Evolutionary conservation across 495 filamentous ascomycete species (phyloP).

Genomic region (Tuber melanosporum): DNA sequence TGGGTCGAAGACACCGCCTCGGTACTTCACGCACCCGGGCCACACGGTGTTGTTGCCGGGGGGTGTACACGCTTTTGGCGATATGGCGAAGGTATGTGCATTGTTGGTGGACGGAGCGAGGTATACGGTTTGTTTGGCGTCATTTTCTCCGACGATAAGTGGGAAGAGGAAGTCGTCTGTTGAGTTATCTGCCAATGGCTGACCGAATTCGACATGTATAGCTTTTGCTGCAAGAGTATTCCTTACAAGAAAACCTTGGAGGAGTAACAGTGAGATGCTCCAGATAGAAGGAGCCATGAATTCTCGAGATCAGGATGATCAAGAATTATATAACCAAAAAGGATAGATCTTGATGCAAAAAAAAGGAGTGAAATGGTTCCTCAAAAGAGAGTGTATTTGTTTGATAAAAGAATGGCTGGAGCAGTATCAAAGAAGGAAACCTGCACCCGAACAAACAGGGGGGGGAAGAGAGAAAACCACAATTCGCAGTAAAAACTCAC

Average conservation of each 20-base stretch:
- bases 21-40: conserved; percentile 23
- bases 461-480: conserved; percentile 2
- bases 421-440: conserved; percentile 18
- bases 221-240: neutral
- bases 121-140: conserved; percentile 20
- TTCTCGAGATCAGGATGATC: neutral
- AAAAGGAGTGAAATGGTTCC: conserved; percentile 1
- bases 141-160: conserved; percentile 15
- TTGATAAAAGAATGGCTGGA: conserved; percentile 23
- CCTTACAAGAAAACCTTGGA: neutral
- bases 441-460: neutral
- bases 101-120: conserved; percentile 30
- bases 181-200: conserved; percentile 20
- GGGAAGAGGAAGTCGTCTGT: conserved; percentile 33
- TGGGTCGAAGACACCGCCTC: conserved; percentile 27
- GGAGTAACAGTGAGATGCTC: neutral
- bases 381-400: neutral
- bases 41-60: conserved; percentile 6
- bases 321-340: neutral
- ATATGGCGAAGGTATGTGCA: conserved; percentile 28
- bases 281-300: neutral
- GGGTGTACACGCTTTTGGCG: conserved; percentile 25
- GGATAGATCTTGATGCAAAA: neutral
- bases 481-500: conserved; percentile 3
- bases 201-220: conserved; percentile 25